Conservation (phyloP, 352 stramenopile genomes). For the Thalassiosira mediterranea region DNA sequence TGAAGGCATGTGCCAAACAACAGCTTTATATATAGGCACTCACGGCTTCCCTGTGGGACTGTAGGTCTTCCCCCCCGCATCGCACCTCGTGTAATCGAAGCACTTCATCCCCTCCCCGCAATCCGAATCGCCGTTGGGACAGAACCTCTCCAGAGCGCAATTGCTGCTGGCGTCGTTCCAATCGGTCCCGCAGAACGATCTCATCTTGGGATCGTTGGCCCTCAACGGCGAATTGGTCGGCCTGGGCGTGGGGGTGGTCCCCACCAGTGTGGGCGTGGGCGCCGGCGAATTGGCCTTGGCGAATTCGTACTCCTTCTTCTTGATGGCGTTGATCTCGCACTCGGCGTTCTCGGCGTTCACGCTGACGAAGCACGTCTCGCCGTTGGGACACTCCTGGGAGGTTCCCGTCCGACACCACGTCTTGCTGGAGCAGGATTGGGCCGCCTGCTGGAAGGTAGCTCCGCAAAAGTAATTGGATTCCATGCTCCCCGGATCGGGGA, state of each 20-base stretch:
- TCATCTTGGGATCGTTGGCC: slow-evolving; percentile 29
- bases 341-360: slow-evolving; percentile 36
- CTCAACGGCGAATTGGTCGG: slow-evolving; percentile 12
- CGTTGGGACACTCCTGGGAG: slow-evolving; percentile 59
- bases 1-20: background rate
- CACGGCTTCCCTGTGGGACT: slow-evolving; percentile 17
- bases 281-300: background rate
- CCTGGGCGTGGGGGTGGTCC: background rate
- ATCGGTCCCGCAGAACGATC: slow-evolving; percentile 37
- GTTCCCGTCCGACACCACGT: slow-evolving; percentile 56
- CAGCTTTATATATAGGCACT: background rate
- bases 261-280: background rate
- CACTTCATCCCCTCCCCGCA: slow-evolving; percentile 42
- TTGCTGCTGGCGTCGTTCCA: slow-evolving; percentile 45
- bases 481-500: slow-evolving; percentile 43
- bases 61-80: slow-evolving; percentile 29
- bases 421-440: slow-evolving; percentile 8
- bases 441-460: slow-evolving; percentile 39
- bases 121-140: slow-evolving; percentile 45
- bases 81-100: slow-evolving; percentile 47
- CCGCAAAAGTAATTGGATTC: slow-evolving; percentile 51
- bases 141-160: slow-evolving; percentile 36
- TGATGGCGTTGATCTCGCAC: slow-evolving; percentile 61
- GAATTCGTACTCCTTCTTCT: slow-evolving; percentile 48
- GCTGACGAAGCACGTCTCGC: slow-evolving; percentile 53